Base-by-base conservation (phyloP, 2,329 filamentous ascomycete species). In the Bipolaris zeicola region DNA sequence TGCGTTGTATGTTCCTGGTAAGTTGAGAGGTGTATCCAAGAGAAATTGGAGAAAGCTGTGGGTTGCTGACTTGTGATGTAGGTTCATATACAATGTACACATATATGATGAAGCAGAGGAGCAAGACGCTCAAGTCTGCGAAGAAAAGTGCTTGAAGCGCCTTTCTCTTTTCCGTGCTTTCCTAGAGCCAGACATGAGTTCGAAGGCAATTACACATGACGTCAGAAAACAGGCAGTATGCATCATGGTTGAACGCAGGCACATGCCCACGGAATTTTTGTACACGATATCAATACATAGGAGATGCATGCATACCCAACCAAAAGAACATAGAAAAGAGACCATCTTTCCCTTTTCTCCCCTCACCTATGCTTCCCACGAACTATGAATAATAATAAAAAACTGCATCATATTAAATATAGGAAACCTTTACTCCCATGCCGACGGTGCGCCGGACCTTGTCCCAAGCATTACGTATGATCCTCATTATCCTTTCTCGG, bases 371-470 rank as follows among this genome's bases (percentile, higher is more conserved):
- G 6, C 26, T 20, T 33, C 16, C 42, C 39, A 8, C 10, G 11
- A 24, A 24, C 13, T 13, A 28, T 10, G 26, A 3, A 28, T 10
- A 2, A 6, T 3, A 3, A 28, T 10, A 3, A 11, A 42, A 16
- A 42, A 5, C 26, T 13, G 7, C 42, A 20, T 31, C 16, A 33
- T 33, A 45, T 45, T 67, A 98, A 58, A 99, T 96, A 79, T 98
- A 98, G 74, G 90, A 96, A 70, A 98, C 93, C 80, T 97, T 98
- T 62, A 96, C 90, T 2, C 94, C 95, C 94, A 98, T 98, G 1
- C 93, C 93, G 4, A 94, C 88, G 0, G 95, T 98, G 43, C 87
- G 84, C 73, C 85, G 87, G 38, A 96, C 80, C 79, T 96, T 97
- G 52, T 85, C 84, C 92, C 92, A 96, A 8, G 87, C 87, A 26